Percentiles rank a stretch among this genome's conserved stretches.
Evolutionary conservation across 331 rosid genomes (phyloP).

Genomic region (Malus hybrid): DNA sequence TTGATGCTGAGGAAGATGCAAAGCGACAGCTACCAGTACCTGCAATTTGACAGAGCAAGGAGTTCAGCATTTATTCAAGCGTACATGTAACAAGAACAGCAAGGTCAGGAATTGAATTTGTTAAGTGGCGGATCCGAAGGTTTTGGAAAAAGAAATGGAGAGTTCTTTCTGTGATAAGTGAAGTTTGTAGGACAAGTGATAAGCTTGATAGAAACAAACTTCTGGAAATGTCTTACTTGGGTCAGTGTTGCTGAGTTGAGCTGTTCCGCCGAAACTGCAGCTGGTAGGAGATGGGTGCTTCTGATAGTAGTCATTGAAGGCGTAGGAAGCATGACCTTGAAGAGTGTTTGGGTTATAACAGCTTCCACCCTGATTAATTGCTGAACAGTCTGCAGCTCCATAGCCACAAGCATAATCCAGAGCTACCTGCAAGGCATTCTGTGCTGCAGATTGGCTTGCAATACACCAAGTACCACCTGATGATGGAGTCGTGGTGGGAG

Average conservation of each 20-base stretch:
- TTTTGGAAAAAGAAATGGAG: constrained; percentile 7
- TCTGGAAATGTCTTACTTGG: constrained; percentile 62
- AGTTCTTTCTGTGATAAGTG: background rate
- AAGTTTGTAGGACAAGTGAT: background rate
- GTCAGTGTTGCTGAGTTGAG: constrained; percentile 49
- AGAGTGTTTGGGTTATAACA: constrained; percentile 69
- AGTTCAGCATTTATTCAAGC: background rate
- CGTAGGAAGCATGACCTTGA: constrained; percentile 81
- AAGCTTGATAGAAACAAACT: background rate
- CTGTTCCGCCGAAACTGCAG: constrained; percentile 79
- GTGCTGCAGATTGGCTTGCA: constrained; percentile 58
- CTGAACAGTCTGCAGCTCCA: constrained; percentile 78
- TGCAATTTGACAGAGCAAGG: constrained; percentile 24
- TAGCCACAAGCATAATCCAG: constrained; percentile 90
- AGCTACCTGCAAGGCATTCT: constrained; percentile 70
- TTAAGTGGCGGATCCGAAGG: background rate
- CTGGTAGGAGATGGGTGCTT: constrained; percentile 74
- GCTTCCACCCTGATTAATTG: constrained; percentile 54
- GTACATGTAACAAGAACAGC: background rate
- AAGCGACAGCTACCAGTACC: constrained; percentile 70
- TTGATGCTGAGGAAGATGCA: constrained; percentile 36
- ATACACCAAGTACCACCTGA: constrained; percentile 75
- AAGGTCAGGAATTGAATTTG: background rate
- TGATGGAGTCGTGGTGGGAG: constrained; percentile 40
- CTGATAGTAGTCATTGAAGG: constrained; percentile 78